These are phyloP conservation scores for Phytophthora idaei DNA, from an alignment of 352 stramenopile species.

Conservation along the genomic window DNA sequence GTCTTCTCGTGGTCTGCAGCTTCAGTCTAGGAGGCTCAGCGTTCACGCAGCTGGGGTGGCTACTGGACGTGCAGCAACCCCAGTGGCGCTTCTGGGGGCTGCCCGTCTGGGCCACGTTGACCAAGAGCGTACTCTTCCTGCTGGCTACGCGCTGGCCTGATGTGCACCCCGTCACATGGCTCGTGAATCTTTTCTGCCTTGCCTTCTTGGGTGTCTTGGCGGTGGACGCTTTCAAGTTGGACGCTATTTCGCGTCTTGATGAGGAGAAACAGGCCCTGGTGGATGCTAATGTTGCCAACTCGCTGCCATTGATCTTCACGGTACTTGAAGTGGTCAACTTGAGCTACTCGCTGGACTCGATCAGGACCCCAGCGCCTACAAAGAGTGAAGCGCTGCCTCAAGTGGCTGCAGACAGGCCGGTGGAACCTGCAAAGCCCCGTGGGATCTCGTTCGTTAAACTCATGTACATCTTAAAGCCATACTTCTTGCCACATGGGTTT, in stretches of 20 bases:
- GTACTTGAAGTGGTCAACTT: slow-evolving; percentile 85
- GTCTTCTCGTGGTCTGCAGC: slow-evolving; percentile 54
- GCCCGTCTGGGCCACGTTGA: slow-evolving; percentile 61
- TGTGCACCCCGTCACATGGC: slow-evolving; percentile 40
- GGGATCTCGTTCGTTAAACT: slow-evolving; percentile 88
- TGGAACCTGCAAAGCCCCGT: slow-evolving; percentile 40
- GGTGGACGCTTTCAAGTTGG: slow-evolving; percentile 74
- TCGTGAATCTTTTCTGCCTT: slow-evolving; percentile 55
- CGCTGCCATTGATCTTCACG: slow-evolving; percentile 83
- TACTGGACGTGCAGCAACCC: slow-evolving; percentile 45
- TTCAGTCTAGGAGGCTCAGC: slow-evolving; percentile 51
- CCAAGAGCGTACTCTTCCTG: slow-evolving; percentile 68
- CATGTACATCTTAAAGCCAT: slow-evolving; percentile 85
- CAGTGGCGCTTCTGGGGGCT: slow-evolving; percentile 82
- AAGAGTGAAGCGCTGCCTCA: slow-evolving; percentile 36
- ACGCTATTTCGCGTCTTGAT: slow-evolving; percentile 63
- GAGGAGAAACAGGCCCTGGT: slow-evolving; percentile 59
- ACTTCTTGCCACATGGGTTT: slow-evolving; percentile 85
- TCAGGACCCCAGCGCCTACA: slow-evolving; percentile 35
- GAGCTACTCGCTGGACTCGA: slow-evolving; percentile 64
- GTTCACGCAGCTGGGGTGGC: slow-evolving; percentile 51
- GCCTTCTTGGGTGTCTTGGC: slow-evolving; percentile 70
- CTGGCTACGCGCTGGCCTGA: slow-evolving; percentile 58
- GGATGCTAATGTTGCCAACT: slow-evolving; percentile 83
- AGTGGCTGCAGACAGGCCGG: slow-evolving; percentile 33